Evolutionary conservation across 129 eudicot species (phyloP).

Genomic region (Scalesia atractyloides): DNA sequence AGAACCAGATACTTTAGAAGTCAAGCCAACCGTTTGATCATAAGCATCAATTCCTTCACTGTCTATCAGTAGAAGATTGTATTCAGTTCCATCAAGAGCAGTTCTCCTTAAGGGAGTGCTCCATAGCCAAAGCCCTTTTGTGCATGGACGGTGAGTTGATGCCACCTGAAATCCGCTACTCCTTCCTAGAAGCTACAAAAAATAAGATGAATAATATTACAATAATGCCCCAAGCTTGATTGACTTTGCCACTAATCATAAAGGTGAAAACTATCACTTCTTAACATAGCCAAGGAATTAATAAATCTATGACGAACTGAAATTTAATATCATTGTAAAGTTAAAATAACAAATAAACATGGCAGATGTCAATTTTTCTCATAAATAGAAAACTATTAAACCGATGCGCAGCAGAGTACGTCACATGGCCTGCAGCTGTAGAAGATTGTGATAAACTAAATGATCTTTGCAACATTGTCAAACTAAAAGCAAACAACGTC

Average conservation of each 20-base stretch:
- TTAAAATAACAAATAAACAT: slow-evolving; percentile 1
- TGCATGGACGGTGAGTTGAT: slow-evolving; percentile 94
- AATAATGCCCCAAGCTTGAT: slow-evolving; percentile 13
- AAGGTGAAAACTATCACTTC: background rate
- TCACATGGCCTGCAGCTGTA: slow-evolving; percentile 6
- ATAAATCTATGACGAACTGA: slow-evolving; percentile 2
- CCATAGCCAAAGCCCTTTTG: slow-evolving; percentile 99
- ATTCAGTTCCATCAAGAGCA: slow-evolving; percentile 98
- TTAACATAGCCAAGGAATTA: slow-evolving; percentile 7
- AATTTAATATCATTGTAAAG: background rate
- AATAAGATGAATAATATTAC: slow-evolving; percentile 9
- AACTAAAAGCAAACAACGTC: background rate
- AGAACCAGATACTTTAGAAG: slow-evolving; percentile 2
- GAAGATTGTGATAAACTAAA: background rate
- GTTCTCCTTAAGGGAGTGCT: slow-evolving; percentile 94
- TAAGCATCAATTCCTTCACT: slow-evolving; percentile 99
- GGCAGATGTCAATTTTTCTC: background rate
- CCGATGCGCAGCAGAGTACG: background rate
- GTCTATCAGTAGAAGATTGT: slow-evolving; percentile 86
- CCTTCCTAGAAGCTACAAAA: slow-evolving; percentile 89
- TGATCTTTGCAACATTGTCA: background rate
- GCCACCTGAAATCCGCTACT: slow-evolving; percentile 99
- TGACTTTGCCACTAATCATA: slow-evolving; percentile 8
- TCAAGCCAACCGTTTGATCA: slow-evolving; percentile 87
- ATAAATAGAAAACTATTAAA: background rate